Evolutionary conservation across 331 rosid species (phyloP).

Genomic region (Malus hybrid): DNA sequence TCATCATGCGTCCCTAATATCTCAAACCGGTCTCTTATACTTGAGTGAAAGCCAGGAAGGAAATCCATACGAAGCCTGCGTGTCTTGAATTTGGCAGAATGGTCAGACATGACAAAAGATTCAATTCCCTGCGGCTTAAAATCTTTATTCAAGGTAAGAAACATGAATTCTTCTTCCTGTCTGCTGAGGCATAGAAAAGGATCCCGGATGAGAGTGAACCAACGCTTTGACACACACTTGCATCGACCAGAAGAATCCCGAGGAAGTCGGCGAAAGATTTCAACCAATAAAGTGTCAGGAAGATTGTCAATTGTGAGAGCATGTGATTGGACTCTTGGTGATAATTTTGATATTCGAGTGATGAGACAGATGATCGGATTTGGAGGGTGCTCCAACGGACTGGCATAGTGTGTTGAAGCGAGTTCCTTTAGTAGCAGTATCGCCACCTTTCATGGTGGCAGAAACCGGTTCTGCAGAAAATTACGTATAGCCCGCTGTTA

Average conservation of each 20-base stretch:
- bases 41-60: neutral
- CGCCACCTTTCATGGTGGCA: neutral
- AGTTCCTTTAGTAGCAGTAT: neutral
- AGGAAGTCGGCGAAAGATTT: neutral
- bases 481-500: neutral
- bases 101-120: neutral
- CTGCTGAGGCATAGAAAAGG: neutral
- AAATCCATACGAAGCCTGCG: neutral
- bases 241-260: neutral
- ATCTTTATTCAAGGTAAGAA: neutral
- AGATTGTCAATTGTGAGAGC: neutral
- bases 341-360: neutral
- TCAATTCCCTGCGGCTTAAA: neutral
- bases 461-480: neutral
- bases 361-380: neutral
- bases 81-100: neutral
- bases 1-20: neutral
- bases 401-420: neutral
- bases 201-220: neutral
- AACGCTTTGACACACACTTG: neutral
- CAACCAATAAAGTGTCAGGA: neutral
- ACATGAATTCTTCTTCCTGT: neutral
- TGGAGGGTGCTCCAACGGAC: neutral
- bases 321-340: neutral
- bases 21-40: neutral